Base-by-base conservation (phyloP, 176 grass and related monocot genomes). In the Themeda triandra region DNA sequence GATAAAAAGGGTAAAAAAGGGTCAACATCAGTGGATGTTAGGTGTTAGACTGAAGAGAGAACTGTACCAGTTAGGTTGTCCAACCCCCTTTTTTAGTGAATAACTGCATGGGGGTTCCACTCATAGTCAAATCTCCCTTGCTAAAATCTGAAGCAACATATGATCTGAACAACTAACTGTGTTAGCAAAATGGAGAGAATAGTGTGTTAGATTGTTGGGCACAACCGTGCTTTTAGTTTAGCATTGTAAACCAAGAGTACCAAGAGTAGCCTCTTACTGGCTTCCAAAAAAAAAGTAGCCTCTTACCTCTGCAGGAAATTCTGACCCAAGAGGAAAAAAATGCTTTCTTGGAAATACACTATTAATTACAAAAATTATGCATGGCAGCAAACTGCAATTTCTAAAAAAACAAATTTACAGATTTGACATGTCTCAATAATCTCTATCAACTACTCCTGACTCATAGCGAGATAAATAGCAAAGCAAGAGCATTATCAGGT, bases 381-480 rank as follows among this genome's bases (percentile, higher is more conserved):
- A 48, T 73, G 12, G 0, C 23, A 83, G 21, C 14, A 75, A 46
- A 60, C 37, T 67, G 49, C 60, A 63, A 62, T 73, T 83, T n/a
- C 31, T 79, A n/a, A 68, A 7, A 74, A 79, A 69, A 30, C 68
- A 69, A 79, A 80, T 80, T 69, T 90, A 83, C 89, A 90, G 19
- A 75, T 69, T 39, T 66, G n/a, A 18, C 4, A 35, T 12, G 10
- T 53, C 65, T 72, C 14, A 25, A 63, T 30, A 71, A 31, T 71
- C 67, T 73, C 65, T 74, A 73, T 30, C 28, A 23, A 73, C 84
- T 83, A 86, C 53, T 70, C 27, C 31, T 29, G 56, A 71, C 33
- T 19, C 37, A 3, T 5, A 31, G 2, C 5, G 63, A 78, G 65
- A 78, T 63, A 4, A 10, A 77, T 13, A 3, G 9, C 32, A 78